Base-by-base conservation (phyloP, 2,329 filamentous ascomycete species). In the Trichoderma polysporum region DNA sequence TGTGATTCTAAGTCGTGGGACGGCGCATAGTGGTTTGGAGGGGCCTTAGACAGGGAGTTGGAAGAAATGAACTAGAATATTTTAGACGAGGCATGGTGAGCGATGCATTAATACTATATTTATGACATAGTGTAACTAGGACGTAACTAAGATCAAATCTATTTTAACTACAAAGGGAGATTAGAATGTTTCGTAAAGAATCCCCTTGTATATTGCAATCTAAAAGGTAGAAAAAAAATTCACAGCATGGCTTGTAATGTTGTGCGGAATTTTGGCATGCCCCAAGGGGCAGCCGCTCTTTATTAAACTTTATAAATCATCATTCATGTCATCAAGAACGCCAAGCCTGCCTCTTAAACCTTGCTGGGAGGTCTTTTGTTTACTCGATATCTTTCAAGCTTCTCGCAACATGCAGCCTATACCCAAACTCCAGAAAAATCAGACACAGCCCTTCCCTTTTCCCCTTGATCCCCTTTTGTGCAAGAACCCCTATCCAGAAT, bases 1-100 rank as follows among this genome's bases (percentile, higher is more conserved):
- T 78, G 77, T 85, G 37, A 89, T 90, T 68, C 73, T 90, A 74
- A 89, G 86, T 74, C 85, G 84, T 70, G 66, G 69, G 47, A 76
- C 82, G 35, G 47, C 71, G n/a, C 73, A 78, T 68, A 74, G 73
- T 35, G 31, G 60, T 4, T 27, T 19, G 49, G 31, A 58, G 4
- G 35, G 22, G 25, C 15, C 22, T 45, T 29, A 9, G 33, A 27
- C 19, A 31, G 31, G n/a, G 62, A 33, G 9, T 6, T 10, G 33
- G 39, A 17, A 8, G 52, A 54, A 33, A 31, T 8, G 29, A 33
- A 33, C n/a, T 35, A 35, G 12, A 35, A 13, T 27, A 2, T 49
- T 17, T 27, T 27, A 50, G 47, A 50, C 7, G 6, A 50, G 41
- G 2, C 41, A 22, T n/a, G 13, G 22, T n/a, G 19, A 49, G 13